A percentile compares a stretch with the other conserved stretches of the same genome.
Evolutionary conservation across 805 yeast genomes (phyloP).

Genomic region (Myxozyma neotropica): DNA sequence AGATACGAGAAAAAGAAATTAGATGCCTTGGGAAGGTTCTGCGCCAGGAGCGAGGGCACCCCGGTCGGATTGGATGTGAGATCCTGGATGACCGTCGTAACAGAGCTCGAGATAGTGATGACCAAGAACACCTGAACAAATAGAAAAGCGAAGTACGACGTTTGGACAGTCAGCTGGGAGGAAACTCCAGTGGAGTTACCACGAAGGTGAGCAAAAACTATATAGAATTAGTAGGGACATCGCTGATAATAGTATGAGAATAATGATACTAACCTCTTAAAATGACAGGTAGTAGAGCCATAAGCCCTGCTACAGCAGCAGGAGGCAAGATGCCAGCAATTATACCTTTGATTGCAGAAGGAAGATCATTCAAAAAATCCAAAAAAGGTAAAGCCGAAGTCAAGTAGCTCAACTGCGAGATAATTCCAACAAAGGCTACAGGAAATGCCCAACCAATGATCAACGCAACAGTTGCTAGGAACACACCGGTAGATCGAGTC

Average conservation of each 20-base stretch:
- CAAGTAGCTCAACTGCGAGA: conserved; percentile 74
- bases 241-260: background rate
- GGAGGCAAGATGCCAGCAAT: conserved; percentile 89
- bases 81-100: conserved; percentile 72
- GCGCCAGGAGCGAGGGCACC: conserved; percentile 75
- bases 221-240: background rate
- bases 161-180: conserved; percentile 72
- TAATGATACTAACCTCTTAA: conserved; percentile 54
- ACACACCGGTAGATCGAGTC: conserved; percentile 50
- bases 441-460: conserved; percentile 79
- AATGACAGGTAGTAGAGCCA: conserved; percentile 84
- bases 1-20: conserved; percentile 81
- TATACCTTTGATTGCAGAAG: conserved; percentile 65
- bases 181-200: conserved; percentile 74
- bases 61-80: conserved; percentile 64
- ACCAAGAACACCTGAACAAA: conserved; percentile 84
- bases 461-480: conserved; percentile 51
- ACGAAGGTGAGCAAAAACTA: conserved; percentile 66
- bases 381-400: conserved; percentile 74
- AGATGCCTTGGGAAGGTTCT: conserved; percentile 80
- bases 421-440: conserved; percentile 73
- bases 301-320: conserved; percentile 73
- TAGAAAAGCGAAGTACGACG: conserved; percentile 76
- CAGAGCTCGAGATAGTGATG: conserved; percentile 83
- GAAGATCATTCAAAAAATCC: conserved; percentile 67